A percentile compares a stretch with the other conserved stretches of the same genome.
Evolutionary conservation across 352 stramenopile genomes (phyloP).

Genomic region (Globisporangium cylindrosporum): DNA sequence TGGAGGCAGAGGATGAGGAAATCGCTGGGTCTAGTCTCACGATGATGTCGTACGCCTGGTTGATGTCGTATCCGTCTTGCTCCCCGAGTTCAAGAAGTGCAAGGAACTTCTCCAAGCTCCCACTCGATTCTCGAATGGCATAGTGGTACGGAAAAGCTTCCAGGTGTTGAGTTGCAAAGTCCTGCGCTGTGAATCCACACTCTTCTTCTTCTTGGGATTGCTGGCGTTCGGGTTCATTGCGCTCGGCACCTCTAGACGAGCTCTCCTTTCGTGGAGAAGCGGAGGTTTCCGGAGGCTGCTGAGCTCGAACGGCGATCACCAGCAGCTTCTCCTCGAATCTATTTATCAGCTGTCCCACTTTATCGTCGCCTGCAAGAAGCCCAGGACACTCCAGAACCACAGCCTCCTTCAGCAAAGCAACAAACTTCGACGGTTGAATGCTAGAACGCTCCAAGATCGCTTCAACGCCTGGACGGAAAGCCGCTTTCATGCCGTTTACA

Average conservation of each 20-base stretch:
- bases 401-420: not conserved
- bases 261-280: not conserved
- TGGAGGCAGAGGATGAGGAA: not conserved
- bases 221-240: not conserved
- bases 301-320: not conserved
- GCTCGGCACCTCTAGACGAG: not conserved
- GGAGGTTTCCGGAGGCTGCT: not conserved
- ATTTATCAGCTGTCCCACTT: not conserved
- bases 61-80: constrained; percentile 2
- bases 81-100: not conserved
- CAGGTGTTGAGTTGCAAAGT: not conserved
- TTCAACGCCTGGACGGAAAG: not conserved
- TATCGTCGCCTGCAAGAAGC: not conserved
- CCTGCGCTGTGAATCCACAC: not conserved
- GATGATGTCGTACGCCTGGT: not conserved
- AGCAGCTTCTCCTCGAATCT: not conserved
- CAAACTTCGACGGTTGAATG: not conserved
- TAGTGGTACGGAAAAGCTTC: not conserved
- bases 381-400: not conserved
- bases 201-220: not conserved
- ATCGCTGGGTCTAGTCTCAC: not conserved
- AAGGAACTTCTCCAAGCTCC: not conserved
- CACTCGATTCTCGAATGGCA: not conserved
- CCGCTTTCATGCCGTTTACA: not conserved
- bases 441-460: not conserved